These are phyloP conservation scores for Nyctanthes arbortristis DNA, from an alignment of 257 asterid species.

Conservation along the genomic window DNA sequence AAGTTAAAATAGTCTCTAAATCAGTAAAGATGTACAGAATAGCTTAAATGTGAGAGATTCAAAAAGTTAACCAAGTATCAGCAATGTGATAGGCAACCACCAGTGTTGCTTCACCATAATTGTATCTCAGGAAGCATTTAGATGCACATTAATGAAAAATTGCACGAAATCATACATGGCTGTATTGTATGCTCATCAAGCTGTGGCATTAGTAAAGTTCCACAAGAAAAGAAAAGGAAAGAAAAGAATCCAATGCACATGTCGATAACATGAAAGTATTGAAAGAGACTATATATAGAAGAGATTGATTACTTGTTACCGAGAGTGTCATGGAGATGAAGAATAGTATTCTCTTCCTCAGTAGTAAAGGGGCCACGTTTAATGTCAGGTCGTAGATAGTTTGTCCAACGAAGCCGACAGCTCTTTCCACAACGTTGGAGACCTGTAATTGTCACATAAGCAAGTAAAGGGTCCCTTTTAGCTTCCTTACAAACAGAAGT, in stretches of 20 bases:
- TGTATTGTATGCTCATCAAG: too few relatives aligned
- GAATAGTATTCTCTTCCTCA: conserved; percentile 49
- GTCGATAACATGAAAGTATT: background rate
- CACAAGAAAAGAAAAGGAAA: conserved; percentile 5
- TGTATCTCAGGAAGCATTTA: too few relatives aligned
- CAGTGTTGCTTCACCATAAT: too few relatives aligned
- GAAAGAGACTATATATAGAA: background rate
- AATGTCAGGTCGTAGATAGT: conserved; percentile 72
- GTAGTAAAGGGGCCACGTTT: conserved; percentile 58
- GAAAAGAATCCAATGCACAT: background rate
- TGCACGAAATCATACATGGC: too few relatives aligned
- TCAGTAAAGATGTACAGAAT: too few relatives aligned
- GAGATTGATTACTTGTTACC: conserved; percentile 57
- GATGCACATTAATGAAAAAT: too few relatives aligned
- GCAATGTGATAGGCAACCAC: too few relatives aligned
- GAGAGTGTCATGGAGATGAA: conserved; percentile 48
- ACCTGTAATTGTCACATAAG: conserved; percentile 40
- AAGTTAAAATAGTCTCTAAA: too few relatives aligned
- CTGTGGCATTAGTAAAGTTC: background rate
- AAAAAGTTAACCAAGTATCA: too few relatives aligned
- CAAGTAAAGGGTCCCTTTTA: conserved; percentile 8
- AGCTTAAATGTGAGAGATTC: too few relatives aligned
- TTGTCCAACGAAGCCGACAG: conserved; percentile 81
- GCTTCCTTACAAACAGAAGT: background rate
- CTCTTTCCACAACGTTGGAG: conserved; percentile 77